Evolutionary conservation across 331 rosid species (phyloP).

Genomic region (Erythrophleum ivorense): DNA sequence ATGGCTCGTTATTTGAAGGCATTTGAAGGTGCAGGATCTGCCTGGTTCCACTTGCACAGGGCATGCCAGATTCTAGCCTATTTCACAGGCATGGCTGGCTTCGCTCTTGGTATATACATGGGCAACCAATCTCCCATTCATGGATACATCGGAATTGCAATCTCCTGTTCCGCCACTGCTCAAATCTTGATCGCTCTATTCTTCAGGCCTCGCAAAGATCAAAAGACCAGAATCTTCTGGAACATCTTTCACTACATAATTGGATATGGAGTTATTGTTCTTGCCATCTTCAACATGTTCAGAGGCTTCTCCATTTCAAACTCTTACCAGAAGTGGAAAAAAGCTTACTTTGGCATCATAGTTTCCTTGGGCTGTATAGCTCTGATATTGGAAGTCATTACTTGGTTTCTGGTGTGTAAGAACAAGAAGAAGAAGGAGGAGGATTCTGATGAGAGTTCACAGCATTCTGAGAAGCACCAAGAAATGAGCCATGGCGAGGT

Average conservation of each 20-base stretch:
- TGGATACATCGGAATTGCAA: conserved; percentile 34
- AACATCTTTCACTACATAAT: conserved; percentile 29
- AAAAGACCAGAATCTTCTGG: conserved; percentile 32
- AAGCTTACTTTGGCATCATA: not conserved
- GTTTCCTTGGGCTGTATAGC: not conserved
- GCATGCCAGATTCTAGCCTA: conserved; percentile 32
- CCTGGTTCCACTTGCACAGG: conserved; percentile 42
- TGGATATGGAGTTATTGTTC: conserved; percentile 27
- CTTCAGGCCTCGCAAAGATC: conserved; percentile 28
- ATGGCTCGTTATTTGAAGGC: conserved; percentile 30
- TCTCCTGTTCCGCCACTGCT: not conserved
- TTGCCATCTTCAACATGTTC: conserved; percentile 24
- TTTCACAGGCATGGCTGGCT: conserved; percentile 34
- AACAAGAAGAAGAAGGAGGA: not conserved
- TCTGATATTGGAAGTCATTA: not conserved
- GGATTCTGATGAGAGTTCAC: not conserved
- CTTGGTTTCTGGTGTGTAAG: not conserved
- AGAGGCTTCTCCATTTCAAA: conserved; percentile 35
- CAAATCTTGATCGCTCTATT: conserved; percentile 28
- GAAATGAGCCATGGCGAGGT: too few relatives aligned
- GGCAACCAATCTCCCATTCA: not conserved
- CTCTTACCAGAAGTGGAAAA: not conserved
- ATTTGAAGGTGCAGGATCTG: not conserved
- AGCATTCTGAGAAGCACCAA: too few relatives aligned
- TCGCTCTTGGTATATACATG: conserved; percentile 27